Evolutionary conservation across 352 stramenopile genomes (phyloP).

Genomic region (Phytophthora citricola): DNA sequence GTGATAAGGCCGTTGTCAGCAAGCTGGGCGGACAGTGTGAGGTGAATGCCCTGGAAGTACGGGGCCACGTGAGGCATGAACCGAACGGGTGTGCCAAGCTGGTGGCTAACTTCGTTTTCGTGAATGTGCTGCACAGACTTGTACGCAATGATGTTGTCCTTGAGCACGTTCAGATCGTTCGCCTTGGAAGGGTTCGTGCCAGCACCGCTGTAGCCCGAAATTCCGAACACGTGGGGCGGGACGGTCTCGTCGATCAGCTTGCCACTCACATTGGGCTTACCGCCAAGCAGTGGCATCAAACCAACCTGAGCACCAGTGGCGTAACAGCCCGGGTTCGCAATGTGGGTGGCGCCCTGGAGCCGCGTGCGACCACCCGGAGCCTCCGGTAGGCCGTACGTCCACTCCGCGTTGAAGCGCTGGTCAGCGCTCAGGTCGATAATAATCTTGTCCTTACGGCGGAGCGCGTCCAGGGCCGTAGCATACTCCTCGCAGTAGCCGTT

Average conservation of each 20-base stretch:
- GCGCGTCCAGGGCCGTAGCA: conserved; percentile 67
- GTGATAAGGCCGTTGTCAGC: conserved; percentile 54
- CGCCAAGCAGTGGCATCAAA: conserved; percentile 79
- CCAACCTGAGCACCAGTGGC: conserved; percentile 83
- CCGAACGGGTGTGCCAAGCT: conserved; percentile 81
- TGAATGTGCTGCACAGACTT: conserved; percentile 93
- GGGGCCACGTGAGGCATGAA: conserved; percentile 95
- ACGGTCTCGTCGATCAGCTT: conserved; percentile 67
- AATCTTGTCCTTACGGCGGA: conserved; percentile 75
- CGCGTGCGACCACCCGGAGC: conserved; percentile 62
- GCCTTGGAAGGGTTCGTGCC: conserved; percentile 82
- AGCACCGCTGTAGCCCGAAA: conserved; percentile 90
- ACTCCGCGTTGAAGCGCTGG: conserved; percentile 87
- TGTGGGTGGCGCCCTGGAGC: conserved; percentile 75
- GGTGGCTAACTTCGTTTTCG: conserved; percentile 86
- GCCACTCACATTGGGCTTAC: conserved; percentile 58
- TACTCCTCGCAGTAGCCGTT: conserved; percentile 90
- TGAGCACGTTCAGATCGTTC: conserved; percentile 81
- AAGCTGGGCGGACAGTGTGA: conserved; percentile 88
- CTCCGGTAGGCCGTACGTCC: conserved; percentile 89
- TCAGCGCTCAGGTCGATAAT: conserved; percentile 91
- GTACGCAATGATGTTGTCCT: conserved; percentile 92
- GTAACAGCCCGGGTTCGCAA: conserved; percentile 91
- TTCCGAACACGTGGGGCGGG: conserved; percentile 85
- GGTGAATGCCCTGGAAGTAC: conserved; percentile 95